Base-by-base conservation (phyloP, 1,139 yeast genomes). In the Geotrichum citri-aurantii region DNA sequence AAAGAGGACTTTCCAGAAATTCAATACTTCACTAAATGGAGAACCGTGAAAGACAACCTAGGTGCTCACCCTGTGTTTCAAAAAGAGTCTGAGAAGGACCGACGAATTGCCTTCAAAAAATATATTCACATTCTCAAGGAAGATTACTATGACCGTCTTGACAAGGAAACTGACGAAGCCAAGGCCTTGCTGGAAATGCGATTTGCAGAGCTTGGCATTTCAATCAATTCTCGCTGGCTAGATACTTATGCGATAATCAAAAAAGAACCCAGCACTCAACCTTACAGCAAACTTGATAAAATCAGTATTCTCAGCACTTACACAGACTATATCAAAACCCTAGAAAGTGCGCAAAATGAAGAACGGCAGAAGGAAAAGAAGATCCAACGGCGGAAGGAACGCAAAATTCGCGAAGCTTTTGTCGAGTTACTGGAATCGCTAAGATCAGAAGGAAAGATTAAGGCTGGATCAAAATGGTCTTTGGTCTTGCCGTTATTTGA, bases 1-100 rank as follows among this genome's bases (percentile, higher is more conserved):
- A 19, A 37, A 17, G 69, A 75, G 46, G 71, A 71, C 6, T 73
- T 76, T 49, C 63, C 71, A 0, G 75, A 78, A 29, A 75, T 90
- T 44, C 76, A 77, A 46, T 77, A 82, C 62, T 80, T 78, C 61
- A 83, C 96, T 0, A 74, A 89, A 50, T 91, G 97, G 97, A 61
- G 70, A 33, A 79, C 85, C 0, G 77, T 82, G 1, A 81, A 79
- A 62, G 74, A 73, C 24, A 63, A 79, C 59, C 77, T 88, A 3
- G 71, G 75, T 5, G 84, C 85, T 55, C 95, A 88, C 65, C 84
- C 92, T 0, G 80, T 86, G 12, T 88, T 84, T 70, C 79, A 50
- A n/a, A 58, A 59, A 1, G 52, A 56, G 6, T 66, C 63, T 40
- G 64, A 59, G 21, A 60, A 64, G 24, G 67, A 67, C 26, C 61